phyloP scores from a whole-genome alignment of 2,329 filamentous ascomycete species.

The Acephala macrosclerotiorum region DNA sequence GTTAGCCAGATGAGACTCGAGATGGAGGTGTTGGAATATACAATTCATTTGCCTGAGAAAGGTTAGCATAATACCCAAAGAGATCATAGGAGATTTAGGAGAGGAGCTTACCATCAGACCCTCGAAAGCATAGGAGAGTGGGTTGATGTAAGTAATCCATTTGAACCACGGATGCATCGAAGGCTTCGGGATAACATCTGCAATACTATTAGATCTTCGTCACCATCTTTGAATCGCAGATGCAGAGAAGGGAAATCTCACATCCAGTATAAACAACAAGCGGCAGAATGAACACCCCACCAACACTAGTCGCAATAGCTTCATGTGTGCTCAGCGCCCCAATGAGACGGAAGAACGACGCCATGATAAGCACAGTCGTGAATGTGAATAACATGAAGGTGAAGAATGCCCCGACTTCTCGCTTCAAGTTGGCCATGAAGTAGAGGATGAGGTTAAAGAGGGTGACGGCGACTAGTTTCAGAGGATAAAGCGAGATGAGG shows the following conservation, averaged over 20 bases:
- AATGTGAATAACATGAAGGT: conserved; percentile 83
- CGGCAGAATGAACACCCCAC: conserved; percentile 52
- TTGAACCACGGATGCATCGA: conserved; percentile 80
- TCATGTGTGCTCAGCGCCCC: conserved; percentile 74
- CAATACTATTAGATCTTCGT: background rate
- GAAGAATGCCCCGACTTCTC: conserved; percentile 71
- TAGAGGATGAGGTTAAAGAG: conserved; percentile 82
- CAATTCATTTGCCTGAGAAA: background rate
- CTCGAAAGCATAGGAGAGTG: conserved; percentile 80
- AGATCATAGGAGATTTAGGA: no score
- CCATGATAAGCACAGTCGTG: conserved; percentile 76
- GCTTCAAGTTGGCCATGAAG: conserved; percentile 77
- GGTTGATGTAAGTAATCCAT: conserved; percentile 81
- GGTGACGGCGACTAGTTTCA: conserved; percentile 76
- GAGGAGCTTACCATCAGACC: conserved; percentile 66
- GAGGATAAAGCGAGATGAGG: conserved; percentile 84
- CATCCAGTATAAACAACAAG: conserved; percentile 42
- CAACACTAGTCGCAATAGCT: conserved; percentile 66
- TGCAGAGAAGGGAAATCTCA: background rate
- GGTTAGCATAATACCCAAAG: background rate
- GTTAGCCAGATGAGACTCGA: background rate
- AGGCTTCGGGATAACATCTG: conserved; percentile 47
- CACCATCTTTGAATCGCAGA: background rate
- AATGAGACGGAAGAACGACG: conserved; percentile 83
- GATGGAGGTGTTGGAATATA: background rate